Base-by-base conservation (phyloP, 345 rosid species). In the Diplotaxis tenuifolia region DNA sequence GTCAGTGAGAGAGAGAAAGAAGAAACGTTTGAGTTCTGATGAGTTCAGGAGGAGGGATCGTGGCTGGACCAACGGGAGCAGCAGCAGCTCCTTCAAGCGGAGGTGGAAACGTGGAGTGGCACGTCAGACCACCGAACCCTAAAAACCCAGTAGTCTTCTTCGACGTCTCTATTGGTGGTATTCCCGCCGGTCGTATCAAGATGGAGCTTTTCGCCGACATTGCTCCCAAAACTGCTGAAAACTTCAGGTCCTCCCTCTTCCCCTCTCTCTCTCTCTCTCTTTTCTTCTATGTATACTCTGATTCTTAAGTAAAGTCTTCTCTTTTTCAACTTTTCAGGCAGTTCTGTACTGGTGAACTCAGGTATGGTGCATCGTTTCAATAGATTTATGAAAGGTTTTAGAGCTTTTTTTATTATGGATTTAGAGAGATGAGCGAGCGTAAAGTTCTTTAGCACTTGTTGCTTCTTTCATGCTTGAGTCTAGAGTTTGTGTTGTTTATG, bases 151-250 rank as follows among this genome's bases (percentile, higher is more conserved):
- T 95, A 20, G 98, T 95, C 21, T 95, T 95, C 84, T 95, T 95
- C 83, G 98, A 95, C 55, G 45, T 90, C 27, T 92, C 96, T 23
- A 95, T 95, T 72, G 99, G 97, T 40, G 84, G 88, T 68, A 92
- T 95, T 67, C 89, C 96, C 5, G 96, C 96, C n/a, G 99, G 96
- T 42, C 91, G 98, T 28, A 84, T 90, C 83, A 92, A 92, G 86
- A 95, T 92, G 99, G 99, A 95, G 81, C 96, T 95, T 76, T 95
- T 95, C 81, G 92, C 99, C 28, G 98, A 95, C 67, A 82, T 92
- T 60, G 85, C 86, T 40, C 98, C 98, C 70, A 92, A 84, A 82
- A 87, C 98, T 21, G 94, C 98, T 61, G 98, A 92, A 65, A 95
- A 95, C 75, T 95, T 95, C 91, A 86, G 97, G 94, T 92, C 18